These are phyloP conservation scores for Apocynum venetum DNA, from an alignment of 257 asterid genomes.

Conservation along the genomic window DNA sequence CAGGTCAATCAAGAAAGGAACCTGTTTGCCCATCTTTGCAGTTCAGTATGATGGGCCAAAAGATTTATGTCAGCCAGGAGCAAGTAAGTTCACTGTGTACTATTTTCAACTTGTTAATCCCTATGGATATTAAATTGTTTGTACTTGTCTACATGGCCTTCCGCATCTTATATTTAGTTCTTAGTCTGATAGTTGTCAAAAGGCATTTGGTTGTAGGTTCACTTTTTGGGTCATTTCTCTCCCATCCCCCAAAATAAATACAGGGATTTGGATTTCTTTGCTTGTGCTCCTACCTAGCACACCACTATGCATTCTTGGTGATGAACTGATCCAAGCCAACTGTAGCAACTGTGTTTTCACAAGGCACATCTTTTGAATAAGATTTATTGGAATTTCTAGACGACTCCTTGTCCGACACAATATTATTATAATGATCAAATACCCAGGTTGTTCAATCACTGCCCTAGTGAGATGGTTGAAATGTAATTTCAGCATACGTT, in stretches of 20 bases:
- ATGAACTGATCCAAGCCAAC: neutral
- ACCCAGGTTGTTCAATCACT: neutral
- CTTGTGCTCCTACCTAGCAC: neutral
- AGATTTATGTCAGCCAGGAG: conserved; percentile 74
- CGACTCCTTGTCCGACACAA: neutral
- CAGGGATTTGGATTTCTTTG: neutral
- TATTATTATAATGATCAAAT: neutral
- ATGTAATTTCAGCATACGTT: neutral
- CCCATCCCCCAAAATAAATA: neutral
- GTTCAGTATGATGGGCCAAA: conserved; percentile 92
- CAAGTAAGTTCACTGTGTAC: conserved; percentile 44
- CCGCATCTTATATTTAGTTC: neutral
- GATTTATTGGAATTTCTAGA: neutral
- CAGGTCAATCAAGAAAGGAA: conserved; percentile 77
- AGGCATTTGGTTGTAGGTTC: neutral
- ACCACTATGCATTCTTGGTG: neutral
- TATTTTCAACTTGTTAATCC: neutral
- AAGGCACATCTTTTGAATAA: neutral
- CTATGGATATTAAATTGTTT: neutral
- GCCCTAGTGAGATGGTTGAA: neutral
- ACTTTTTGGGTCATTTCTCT: neutral
- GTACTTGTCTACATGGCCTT: neutral
- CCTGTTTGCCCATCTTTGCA: conserved; percentile 80
- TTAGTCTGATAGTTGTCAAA: neutral
- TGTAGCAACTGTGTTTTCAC: neutral